A percentile compares a stretch with the other conserved stretches of the same genome.
Evolutionary conservation across 169 alveolate species (phyloP).

Genomic region (Perkinsus marinus): DNA sequence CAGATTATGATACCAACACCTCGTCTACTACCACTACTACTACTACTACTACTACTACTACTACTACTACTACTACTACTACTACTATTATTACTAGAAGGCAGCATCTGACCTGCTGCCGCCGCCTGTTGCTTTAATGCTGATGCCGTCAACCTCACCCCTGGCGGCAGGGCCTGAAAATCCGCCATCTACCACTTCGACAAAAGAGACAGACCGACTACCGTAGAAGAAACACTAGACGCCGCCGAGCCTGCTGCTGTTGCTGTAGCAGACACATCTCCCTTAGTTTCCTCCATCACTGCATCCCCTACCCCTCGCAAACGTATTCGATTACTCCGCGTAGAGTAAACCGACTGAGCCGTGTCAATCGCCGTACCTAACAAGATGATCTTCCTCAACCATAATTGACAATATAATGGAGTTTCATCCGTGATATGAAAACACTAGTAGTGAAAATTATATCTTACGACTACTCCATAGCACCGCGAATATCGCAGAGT

Average conservation of each 20-base stretch:
- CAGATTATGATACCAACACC: too few relatives aligned
- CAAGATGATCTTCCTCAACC: background rate
- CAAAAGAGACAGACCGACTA: too few relatives aligned
- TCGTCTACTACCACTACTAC: too few relatives aligned
- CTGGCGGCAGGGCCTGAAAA: background rate
- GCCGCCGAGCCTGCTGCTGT: background rate
- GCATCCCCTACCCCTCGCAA: background rate
- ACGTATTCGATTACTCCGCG: background rate
- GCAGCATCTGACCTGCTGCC: background rate
- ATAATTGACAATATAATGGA: too few relatives aligned
- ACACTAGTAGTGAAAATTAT: too few relatives aligned
- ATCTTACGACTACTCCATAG: too few relatives aligned
- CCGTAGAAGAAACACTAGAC: background rate
- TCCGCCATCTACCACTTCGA: background rate
- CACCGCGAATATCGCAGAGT: too few relatives aligned
- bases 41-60: too few relatives aligned
- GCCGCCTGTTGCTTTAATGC: background rate
- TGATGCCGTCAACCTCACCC: background rate
- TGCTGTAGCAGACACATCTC: too few relatives aligned
- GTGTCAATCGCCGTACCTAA: background rate
- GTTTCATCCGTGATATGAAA: too few relatives aligned
- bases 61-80: too few relatives aligned
- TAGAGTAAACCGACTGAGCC: background rate
- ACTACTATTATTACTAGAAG: background rate
- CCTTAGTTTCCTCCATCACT: too few relatives aligned